Percentiles rank a stretch among this genome's conserved stretches.
Conservation (phyloP, 345 rosid genomes). For the Brassica juncea region DNA sequence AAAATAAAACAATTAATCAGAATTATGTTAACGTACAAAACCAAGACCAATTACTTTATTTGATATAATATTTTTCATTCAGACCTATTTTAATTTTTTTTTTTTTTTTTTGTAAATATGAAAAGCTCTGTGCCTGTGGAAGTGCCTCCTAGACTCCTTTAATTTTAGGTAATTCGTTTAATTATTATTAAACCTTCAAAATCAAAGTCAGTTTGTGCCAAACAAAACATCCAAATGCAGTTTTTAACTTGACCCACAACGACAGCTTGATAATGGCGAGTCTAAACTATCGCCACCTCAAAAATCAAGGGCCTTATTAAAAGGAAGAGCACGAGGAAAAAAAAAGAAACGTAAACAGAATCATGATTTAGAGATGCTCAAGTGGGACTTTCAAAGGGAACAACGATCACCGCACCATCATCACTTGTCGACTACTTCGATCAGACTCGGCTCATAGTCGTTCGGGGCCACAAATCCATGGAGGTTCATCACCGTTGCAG, state of each 20-base stretch:
- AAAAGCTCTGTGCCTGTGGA: too few species aligned
- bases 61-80: neutral
- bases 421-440: conserved; percentile 67
- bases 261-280: conserved; percentile 11
- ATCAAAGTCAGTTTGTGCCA: neutral
- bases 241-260: conserved; percentile 13
- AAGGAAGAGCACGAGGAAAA: neutral
- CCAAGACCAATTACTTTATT: neutral
- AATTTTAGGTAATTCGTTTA: neutral
- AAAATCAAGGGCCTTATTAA: conserved; percentile 32
- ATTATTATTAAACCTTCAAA: neutral
- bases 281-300: conserved; percentile 2
- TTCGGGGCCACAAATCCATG: conserved; percentile 85
- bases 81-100: neutral
- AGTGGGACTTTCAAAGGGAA: neutral
- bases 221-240: conserved; percentile 1
- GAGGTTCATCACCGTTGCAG: conserved; percentile 94
- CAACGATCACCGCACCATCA: conserved; percentile 13
- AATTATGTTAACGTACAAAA: neutral
- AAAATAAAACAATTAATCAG: neutral
- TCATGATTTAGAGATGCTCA: neutral
- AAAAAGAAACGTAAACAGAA: neutral
- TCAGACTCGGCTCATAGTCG: conserved; percentile 87
- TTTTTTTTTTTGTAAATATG: too few species aligned
- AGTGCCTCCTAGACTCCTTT: neutral